These are phyloP conservation scores for Penicillium sp. DNA, from an alignment of 2,329 filamentous ascomycete genomes.

Conservation along the genomic window DNA sequence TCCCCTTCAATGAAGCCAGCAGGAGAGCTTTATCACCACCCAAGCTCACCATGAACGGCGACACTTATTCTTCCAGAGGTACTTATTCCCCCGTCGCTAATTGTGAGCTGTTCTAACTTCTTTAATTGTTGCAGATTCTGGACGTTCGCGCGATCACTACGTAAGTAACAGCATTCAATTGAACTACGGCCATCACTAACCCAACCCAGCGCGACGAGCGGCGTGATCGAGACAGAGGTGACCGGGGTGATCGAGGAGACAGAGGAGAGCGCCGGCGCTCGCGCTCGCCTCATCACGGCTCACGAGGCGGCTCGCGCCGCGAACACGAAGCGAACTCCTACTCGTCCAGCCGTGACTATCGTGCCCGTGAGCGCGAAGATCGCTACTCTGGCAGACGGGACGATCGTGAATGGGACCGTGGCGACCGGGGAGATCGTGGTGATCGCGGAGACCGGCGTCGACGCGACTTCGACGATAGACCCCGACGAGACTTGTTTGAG, in stretches of 20 bases:
- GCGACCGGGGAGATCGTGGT: slow-evolving; percentile 20
- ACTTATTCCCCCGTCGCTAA: slow-evolving; percentile 32
- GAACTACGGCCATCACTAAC: slow-evolving; percentile 26
- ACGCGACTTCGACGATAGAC: slow-evolving; percentile 67
- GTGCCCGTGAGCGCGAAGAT: slow-evolving; percentile 92
- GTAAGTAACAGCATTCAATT: slow-evolving; percentile 43
- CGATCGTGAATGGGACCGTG: slow-evolving; percentile 70
- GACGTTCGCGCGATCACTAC: slow-evolving; percentile 59
- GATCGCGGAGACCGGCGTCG: slow-evolving; percentile 64
- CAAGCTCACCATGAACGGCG: slow-evolving; percentile 74
- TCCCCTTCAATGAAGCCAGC: slow-evolving; percentile 29
- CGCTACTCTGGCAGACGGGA: slow-evolving; percentile 76
- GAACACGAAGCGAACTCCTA: slow-evolving; percentile 83
- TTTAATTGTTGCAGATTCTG: slow-evolving; percentile 47
- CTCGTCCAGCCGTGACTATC: slow-evolving; percentile 88
- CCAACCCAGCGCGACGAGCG: slow-evolving; percentile 50
- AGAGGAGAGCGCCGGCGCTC: slow-evolving; percentile 74
- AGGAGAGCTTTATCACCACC: slow-evolving; percentile 22
- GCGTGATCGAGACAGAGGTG: slow-evolving; percentile 46
- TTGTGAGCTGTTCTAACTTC: slow-evolving; percentile 28
- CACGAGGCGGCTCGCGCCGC: slow-evolving; percentile 65
- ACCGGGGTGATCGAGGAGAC: slow-evolving; percentile 46
- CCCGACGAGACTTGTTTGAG: slow-evolving; percentile 64
- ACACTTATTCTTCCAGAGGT: slow-evolving; percentile 81
- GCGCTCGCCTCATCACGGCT: slow-evolving; percentile 78